Conservation (phyloP, 2,329 filamentous ascomycete species). For the Talaromyces piceae region DNA sequence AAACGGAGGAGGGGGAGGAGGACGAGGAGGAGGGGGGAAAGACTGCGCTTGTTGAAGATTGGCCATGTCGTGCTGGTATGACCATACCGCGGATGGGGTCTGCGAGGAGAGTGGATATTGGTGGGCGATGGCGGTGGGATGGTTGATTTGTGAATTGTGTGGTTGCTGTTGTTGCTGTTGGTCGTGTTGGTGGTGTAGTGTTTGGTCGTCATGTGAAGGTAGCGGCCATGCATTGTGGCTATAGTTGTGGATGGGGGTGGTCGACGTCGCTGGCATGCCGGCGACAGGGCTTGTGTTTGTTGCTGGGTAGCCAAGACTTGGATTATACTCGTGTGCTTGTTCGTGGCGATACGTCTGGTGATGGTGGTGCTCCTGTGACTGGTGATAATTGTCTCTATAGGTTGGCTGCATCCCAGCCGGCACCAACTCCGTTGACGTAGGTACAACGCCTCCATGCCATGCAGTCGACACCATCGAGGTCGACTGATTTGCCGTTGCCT, state of each 20-base stretch:
- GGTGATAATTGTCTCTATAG: not conserved
- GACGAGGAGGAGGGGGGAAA: no score
- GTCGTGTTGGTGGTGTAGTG: not conserved
- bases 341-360: not conserved
- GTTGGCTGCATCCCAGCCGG: not conserved
- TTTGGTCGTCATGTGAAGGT: not conserved
- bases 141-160: not conserved
- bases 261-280: not conserved
- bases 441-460: conserved; percentile 10
- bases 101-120: conserved; percentile 3
- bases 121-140: not conserved
- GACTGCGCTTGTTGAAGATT: not conserved
- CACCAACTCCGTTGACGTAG: conserved; percentile 2
- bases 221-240: not conserved
- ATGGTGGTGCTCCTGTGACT: not conserved
- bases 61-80: conserved; percentile 1
- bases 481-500: not conserved
- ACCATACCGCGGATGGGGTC: not conserved
- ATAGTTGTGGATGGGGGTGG: conserved; percentile 3
- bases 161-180: not conserved
- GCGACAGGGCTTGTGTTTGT: not conserved
- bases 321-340: not conserved
- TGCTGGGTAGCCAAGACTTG: not conserved
- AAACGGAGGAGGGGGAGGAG: no score
- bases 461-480: conserved; percentile 1